Evolutionary conservation across 192 early-diverging fungal genomes (phyloP).

Genomic region (Anaeromyces robustus): DNA sequence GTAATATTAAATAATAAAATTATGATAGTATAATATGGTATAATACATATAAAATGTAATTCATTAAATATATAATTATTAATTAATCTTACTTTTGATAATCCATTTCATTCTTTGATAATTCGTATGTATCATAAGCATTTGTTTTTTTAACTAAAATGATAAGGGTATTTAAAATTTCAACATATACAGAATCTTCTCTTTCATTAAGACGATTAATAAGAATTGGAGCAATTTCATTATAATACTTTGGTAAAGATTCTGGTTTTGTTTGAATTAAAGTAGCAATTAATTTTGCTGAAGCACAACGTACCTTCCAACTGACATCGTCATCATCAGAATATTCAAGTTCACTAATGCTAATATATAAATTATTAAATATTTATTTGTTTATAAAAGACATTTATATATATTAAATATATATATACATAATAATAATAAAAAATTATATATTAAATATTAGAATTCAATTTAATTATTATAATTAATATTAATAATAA

Average conservation of each 20-base stretch:
- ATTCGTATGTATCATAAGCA: not conserved
- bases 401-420: too few relatives aligned
- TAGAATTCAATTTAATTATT: too few relatives aligned
- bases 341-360: slow-evolving; percentile 38
- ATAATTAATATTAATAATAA: too few relatives aligned
- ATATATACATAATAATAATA: too few relatives aligned
- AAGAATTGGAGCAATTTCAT: slow-evolving; percentile 50
- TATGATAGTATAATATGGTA: too few relatives aligned
- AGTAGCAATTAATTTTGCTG: slow-evolving; percentile 47
- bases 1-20: too few relatives aligned
- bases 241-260: slow-evolving; percentile 41
- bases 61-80: too few relatives aligned
- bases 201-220: slow-evolving; percentile 67
- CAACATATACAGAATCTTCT: slow-evolving; percentile 69
- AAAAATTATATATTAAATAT: not conserved
- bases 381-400: too few relatives aligned
- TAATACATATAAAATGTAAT: too few relatives aligned
- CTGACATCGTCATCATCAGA: slow-evolving; percentile 84
- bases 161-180: slow-evolving; percentile 58
- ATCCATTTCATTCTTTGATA: not conserved
- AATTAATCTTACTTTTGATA: not conserved
- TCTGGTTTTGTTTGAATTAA: slow-evolving; percentile 58
- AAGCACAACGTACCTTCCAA: slow-evolving; percentile 76
- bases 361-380: slow-evolving; percentile 20
- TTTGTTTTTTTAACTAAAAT: slow-evolving; percentile 36